Base-by-base conservation (phyloP, 345 rosid species). In the Sisymbrium altissimum region DNA sequence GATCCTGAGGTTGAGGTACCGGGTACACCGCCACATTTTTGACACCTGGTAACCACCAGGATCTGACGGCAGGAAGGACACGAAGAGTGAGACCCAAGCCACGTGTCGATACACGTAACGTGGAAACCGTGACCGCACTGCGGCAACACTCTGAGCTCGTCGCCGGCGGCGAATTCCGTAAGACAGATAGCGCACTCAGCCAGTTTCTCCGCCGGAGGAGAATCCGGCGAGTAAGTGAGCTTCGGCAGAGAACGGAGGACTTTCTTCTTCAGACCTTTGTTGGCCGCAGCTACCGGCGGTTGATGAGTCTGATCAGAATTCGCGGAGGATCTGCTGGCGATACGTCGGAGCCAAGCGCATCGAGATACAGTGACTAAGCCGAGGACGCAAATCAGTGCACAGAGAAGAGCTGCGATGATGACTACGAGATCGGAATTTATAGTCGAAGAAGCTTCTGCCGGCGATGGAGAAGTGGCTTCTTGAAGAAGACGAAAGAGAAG, bases 31-130 rank as follows among this genome's bases (percentile, higher is more conserved):
- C 93, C 93, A n/a, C 93, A 90, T 83, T 88, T 87, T 17, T 85
- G 88, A 72, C 94, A 86, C 66, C 94, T 72, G 19, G 86, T 60
- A 14, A 86, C 89, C 21, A 75, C 88, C 58, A 88, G 68, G 21
- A 88, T 82, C 78, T 87, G 92, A 53, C 97, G 97, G 86, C 97
- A 90, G 0, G 96, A 95, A 14, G 98, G 99, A 73, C 99, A 95
- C 1, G 99, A 88, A 7, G 98, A 95, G 83, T 86, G 98, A 19
- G 97, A 86, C 9, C 88, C 94, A 0, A 95, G 86, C 99, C 99
- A 95, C 64, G 85, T 85, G 84, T 95, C 98, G 32, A 95, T 90
- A 72, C 99, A 95, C 29, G 71, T 68, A 36, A 90, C 88, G 78
- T 95, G 99, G 83, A 95, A 95, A 7, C 86, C 92, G 45, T 95